A percentile compares a stretch with the other conserved stretches of the same genome.
phyloP scores from a whole-genome alignment of 2,329 filamentous ascomycete species.

The Cladorrhinum sp. region DNA sequence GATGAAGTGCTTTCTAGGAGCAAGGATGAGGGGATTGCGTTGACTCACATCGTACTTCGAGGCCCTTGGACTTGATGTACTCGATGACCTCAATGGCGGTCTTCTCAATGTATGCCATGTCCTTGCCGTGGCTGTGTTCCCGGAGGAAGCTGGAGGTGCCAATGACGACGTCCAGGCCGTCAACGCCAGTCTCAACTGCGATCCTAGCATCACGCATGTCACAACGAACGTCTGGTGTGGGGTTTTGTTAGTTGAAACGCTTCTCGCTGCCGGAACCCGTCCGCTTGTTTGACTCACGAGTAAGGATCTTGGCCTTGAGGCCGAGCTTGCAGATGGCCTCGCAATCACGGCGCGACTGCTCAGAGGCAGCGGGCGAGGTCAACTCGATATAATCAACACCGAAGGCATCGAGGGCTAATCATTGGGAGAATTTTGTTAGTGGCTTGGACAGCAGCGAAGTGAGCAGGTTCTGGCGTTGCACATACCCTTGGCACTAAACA shows the following conservation, averaged over 20 bases:
- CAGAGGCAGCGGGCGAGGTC: conserved; percentile 78
- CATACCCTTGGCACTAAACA: conserved; percentile 29
- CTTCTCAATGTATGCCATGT: conserved; percentile 83
- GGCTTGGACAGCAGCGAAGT: conserved; percentile 20
- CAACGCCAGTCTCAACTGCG: conserved; percentile 78
- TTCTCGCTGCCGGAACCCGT: neutral
- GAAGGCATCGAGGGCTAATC: conserved; percentile 66
- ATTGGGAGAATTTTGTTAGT: conserved; percentile 13
- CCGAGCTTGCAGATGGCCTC: conserved; percentile 92
- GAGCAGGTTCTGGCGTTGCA: neutral
- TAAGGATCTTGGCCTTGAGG: conserved; percentile 79
- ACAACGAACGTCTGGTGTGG: conserved; percentile 72
- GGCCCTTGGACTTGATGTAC: conserved; percentile 78
- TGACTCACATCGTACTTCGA: conserved; percentile 63
- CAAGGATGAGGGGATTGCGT: neutral
- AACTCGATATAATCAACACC: conserved; percentile 83
- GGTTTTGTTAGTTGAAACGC: conserved; percentile 36
- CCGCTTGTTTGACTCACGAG: conserved; percentile 41
- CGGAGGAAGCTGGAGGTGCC: conserved; percentile 77
- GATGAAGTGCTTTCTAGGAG: neutral
- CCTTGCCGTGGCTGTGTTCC: conserved; percentile 84
- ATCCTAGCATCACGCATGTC: conserved; percentile 80
- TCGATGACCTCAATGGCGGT: conserved; percentile 82
- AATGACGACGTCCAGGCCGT: conserved; percentile 80
- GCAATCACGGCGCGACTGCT: conserved; percentile 82